Evolutionary conservation across 352 stramenopile genomes (phyloP).

Genomic region (Pythium diclinum): DNA sequence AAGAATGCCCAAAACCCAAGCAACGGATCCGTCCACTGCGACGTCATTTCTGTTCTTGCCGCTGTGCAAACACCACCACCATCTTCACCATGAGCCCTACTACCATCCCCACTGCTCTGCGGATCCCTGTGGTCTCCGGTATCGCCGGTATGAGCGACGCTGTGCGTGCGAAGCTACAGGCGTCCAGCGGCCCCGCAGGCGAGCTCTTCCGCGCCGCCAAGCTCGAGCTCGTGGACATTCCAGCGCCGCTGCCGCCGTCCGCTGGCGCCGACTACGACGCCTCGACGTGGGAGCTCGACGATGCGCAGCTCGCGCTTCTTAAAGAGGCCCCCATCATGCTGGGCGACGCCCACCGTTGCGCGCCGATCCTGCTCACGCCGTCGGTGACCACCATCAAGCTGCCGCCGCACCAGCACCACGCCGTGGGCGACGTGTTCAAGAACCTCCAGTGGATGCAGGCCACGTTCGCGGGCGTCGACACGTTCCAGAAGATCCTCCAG

Average conservation of each 20-base stretch:
- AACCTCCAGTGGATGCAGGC: constrained; percentile 59
- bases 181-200: constrained; percentile 28
- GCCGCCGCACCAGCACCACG: constrained; percentile 12
- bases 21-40: neutral
- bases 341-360: constrained; percentile 44
- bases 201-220: constrained; percentile 38
- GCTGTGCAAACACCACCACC: neutral
- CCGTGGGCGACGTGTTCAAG: constrained; percentile 34
- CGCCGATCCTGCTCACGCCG: constrained; percentile 38
- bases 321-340: constrained; percentile 41
- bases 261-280: constrained; percentile 5
- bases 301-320: constrained; percentile 40
- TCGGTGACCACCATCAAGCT: constrained; percentile 7
- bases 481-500: constrained; percentile 35
- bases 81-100: constrained; percentile 3
- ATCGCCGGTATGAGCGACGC: constrained; percentile 42
- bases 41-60: neutral
- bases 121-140: constrained; percentile 53
- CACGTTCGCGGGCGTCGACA: constrained; percentile 62
- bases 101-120: constrained; percentile 22
- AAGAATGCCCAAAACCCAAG: no score
- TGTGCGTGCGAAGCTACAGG: constrained; percentile 35
- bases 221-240: constrained; percentile 49
- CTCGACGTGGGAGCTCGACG: constrained; percentile 32
- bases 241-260: constrained; percentile 14